Evolutionary conservation across 257 asterid genomes (phyloP), one percentile per base, ranked within the genome.

Genomic region (Cruciata laevipes): DNA sequence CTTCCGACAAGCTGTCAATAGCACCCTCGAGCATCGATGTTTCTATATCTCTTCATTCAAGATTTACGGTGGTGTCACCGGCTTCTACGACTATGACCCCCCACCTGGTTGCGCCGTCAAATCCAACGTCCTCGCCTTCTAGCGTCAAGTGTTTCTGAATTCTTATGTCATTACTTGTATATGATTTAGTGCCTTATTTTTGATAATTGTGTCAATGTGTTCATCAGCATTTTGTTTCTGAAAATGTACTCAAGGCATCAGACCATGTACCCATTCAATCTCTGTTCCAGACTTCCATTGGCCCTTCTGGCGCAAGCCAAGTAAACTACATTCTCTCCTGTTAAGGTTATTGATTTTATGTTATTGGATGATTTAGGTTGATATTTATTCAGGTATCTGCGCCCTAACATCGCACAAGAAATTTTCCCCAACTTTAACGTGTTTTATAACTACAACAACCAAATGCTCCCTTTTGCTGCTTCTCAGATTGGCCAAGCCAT

Each of bases 51-150:
- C 97, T 14, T 86, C 96, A 2, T 91, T 91, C 80, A 86, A 82
- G 71, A 91, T 88, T 80, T 91, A 91, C 77, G 71, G 97, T 3
- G 94, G 97, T 10, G 95, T 88, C 18, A 93, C 98, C 20, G 98
- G 96, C 0, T 82, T 88, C 12, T 88, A 85, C 61, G 98, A 91
- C 69, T 91, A 86, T 57, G 98, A 95, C 2, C n/a, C n/a, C n/a
- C 96, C 98, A 1, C 96, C 96, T 17, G 98, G 96, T 24, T 91
- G 95, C 74, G 80, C 94, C 71, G 89, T 91, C 55, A 88, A 86
- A 78, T 74, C 94, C 1, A 91, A 91, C 61, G 98, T 91, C 75
- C 89, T 91, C 58, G 80, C 95, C 56, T 87, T 85, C 70, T 91
- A 96, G 98, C 96, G 96, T 49, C 98, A 91, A 95, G 96, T 91